These are phyloP conservation scores for Suhomyces wounanorum DNA, from an alignment of 1,139 yeast species.

Conservation along the genomic window DNA sequence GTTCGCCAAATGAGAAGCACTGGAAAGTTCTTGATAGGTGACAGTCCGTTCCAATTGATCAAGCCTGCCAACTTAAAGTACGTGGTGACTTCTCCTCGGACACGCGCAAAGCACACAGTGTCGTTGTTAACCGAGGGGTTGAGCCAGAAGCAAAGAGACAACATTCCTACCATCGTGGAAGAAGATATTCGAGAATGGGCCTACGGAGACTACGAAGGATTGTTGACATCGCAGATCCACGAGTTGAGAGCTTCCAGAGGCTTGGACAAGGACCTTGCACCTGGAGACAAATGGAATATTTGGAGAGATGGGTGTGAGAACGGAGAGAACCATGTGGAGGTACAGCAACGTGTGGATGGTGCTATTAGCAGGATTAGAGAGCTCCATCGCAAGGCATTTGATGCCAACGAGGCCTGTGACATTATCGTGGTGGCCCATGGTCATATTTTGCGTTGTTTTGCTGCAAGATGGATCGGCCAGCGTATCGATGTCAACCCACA, in stretches of 20 bases:
- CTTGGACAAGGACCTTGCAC: conserved; percentile 36
- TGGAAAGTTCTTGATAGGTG: conserved; percentile 69
- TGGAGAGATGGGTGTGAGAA: conserved; percentile 94
- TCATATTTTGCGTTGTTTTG: conserved; percentile 85
- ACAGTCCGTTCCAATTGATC: conserved; percentile 53
- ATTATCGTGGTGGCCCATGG: conserved; percentile 89
- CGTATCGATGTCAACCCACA: conserved; percentile 68
- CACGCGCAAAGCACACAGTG: conserved; percentile 74
- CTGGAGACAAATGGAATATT: conserved; percentile 65
- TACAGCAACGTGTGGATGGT: conserved; percentile 68
- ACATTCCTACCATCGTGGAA: conserved; percentile 53
- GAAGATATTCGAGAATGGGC: conserved; percentile 90
- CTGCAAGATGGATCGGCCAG: conserved; percentile 79
- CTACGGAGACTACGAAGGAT: conserved; percentile 93
- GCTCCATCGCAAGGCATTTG: conserved; percentile 63
- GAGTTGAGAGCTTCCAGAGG: conserved; percentile 63
- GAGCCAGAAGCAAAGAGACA: conserved; percentile 46
- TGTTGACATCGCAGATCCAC: conserved; percentile 65
- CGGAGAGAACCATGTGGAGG: conserved; percentile 72
- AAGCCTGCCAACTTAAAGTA: conserved; percentile 63
- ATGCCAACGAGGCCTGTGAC: conserved; percentile 60
- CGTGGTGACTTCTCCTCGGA: conserved; percentile 77
- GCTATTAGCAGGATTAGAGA: conserved; percentile 62
- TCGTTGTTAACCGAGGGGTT: conserved; percentile 55
- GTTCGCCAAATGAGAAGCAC: conserved; percentile 72